Evolutionary conservation across 352 stramenopile species (phyloP).

Genomic region (Pythium folliculosum): DNA sequence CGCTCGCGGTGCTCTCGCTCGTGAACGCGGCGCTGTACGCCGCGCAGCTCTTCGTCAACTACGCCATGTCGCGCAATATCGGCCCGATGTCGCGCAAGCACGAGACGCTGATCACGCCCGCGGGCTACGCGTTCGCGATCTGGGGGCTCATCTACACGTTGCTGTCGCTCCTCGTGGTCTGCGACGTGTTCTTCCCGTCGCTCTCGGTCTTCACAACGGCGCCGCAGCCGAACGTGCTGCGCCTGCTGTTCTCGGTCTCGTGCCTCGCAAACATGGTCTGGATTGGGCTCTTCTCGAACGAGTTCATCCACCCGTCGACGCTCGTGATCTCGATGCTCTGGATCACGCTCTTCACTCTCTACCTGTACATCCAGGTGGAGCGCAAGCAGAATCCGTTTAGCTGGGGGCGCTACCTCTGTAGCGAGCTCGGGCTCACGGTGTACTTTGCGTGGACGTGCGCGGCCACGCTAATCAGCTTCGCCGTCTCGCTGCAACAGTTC

Average conservation of each 20-base stretch:
- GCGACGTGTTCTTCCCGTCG: constrained; percentile 40
- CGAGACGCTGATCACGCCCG: constrained; percentile 78
- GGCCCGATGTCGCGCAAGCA: constrained; percentile 49
- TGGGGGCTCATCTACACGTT: constrained; percentile 80
- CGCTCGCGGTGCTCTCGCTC: constrained; percentile 42
- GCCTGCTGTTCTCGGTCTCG: constrained; percentile 55
- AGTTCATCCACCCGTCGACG: constrained; percentile 62
- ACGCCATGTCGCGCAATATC: constrained; percentile 40
- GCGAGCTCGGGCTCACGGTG: constrained; percentile 61
- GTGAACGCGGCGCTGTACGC: constrained; percentile 65
- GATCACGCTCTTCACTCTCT: constrained; percentile 61
- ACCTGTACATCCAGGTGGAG: constrained; percentile 50
- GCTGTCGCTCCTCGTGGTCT: constrained; percentile 44
- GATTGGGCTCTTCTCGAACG: constrained; percentile 71
- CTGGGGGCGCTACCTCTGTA: constrained; percentile 49
- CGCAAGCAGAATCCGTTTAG: constrained; percentile 41
- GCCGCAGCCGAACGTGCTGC: constrained; percentile 51
- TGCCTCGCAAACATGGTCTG: constrained; percentile 74
- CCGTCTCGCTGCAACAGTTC: constrained; percentile 58
- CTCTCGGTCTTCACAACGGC: constrained; percentile 56
- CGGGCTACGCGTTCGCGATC: constrained; percentile 76
- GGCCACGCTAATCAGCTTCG: constrained; percentile 68
- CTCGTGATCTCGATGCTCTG: constrained; percentile 60
- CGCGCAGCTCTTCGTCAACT: constrained; percentile 68
- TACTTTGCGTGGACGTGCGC: constrained; percentile 82